Evolutionary conservation across 805 yeast genomes (phyloP).

Genomic region (Ogataea parapolymorpha): DNA sequence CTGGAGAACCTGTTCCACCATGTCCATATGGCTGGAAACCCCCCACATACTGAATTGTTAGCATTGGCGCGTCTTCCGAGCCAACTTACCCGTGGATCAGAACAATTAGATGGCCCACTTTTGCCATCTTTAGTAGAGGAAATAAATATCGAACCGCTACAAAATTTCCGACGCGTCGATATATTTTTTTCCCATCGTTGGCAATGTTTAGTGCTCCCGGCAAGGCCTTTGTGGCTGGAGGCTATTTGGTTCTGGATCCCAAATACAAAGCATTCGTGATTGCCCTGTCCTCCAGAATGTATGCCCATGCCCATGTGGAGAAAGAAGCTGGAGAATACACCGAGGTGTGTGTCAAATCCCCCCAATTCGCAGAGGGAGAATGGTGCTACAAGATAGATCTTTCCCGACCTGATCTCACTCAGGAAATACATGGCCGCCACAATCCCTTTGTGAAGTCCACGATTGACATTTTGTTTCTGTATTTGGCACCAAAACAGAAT

Average conservation of each 20-base stretch:
- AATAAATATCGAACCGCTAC: neutral
- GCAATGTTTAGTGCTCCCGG: conserved; percentile 90
- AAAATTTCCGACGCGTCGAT: conserved; percentile 4
- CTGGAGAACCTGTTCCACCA: conserved; percentile 42
- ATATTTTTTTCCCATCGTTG: conserved; percentile 1
- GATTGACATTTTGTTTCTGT: conserved; percentile 52
- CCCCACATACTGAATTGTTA: conserved; percentile 51
- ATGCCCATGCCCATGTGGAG: conserved; percentile 41
- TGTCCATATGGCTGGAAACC: conserved; percentile 52
- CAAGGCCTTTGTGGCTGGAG: conserved; percentile 91
- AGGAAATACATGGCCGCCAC: conserved; percentile 20
- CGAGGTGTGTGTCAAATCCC: conserved; percentile 53
- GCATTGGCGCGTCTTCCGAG: neutral
- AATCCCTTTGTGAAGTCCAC: conserved; percentile 80
- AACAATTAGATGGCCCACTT: conserved; percentile 56
- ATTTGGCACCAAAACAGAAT: conserved; percentile 37
- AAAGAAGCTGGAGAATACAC: conserved; percentile 5
- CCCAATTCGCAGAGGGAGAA: conserved; percentile 68
- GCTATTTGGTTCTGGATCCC: conserved; percentile 85
- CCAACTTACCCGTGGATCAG: conserved; percentile 66
- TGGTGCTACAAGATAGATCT: conserved; percentile 55
- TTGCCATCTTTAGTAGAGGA: conserved; percentile 1
- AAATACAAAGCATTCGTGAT: conserved; percentile 72
- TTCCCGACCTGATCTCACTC: conserved; percentile 10
- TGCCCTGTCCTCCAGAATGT: conserved; percentile 88